A percentile compares a stretch with the other conserved stretches of the same genome.
phyloP scores from a whole-genome alignment of 177 flowering plant species.

The Vitis hybrid region DNA sequence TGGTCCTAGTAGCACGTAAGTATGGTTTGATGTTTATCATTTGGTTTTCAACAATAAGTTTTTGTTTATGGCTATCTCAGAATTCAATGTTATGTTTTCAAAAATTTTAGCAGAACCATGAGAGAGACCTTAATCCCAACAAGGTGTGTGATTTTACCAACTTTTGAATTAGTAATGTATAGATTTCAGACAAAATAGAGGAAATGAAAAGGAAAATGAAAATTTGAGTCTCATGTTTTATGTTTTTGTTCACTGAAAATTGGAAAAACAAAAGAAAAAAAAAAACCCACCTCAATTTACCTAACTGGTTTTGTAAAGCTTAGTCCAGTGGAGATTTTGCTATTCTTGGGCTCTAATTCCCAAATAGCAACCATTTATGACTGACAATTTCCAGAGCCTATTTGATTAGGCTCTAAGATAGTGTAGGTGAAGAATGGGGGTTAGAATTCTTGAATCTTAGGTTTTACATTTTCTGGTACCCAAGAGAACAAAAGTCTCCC shows the following conservation, averaged over 20 bases:
- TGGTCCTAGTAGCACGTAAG: slow-evolving; percentile 16
- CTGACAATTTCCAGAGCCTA: no score
- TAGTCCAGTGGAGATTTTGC: no score
- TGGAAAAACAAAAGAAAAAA: no score
- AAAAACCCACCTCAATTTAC: neutral
- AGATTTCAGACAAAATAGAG: neutral
- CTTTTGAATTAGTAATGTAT: neutral
- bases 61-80: neutral
- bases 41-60: neutral
- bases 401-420: no score
- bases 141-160: slow-evolving; percentile 5
- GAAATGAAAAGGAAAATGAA: neutral
- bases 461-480: neutral
- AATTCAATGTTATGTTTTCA: neutral
- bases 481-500: no score
- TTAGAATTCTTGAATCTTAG: slow-evolving; percentile 6
- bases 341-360: no score
- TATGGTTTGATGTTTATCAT: neutral
- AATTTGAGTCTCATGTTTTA: neutral
- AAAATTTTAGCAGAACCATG: slow-evolving; percentile 7
- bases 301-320: no score
- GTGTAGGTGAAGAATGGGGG: no score
- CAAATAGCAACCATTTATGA: no score
- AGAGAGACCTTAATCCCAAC: slow-evolving; percentile 3
- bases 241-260: neutral